Evolutionary conservation across 1,284 basidiomycete species (phyloP).

Genomic region (Pseudozyma pruni): DNA sequence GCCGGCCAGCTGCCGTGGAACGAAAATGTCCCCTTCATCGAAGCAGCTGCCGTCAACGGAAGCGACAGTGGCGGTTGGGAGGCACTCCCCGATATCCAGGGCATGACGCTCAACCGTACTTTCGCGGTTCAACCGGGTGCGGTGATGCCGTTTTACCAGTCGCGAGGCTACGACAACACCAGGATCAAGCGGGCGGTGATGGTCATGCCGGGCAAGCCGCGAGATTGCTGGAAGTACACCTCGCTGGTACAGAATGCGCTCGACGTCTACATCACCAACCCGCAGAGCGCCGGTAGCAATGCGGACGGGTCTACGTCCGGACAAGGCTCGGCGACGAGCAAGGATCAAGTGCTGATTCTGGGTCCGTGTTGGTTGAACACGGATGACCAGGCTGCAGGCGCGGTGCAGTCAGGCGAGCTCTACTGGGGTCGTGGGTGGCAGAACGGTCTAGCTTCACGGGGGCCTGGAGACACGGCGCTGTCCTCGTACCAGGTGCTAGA

Average conservation of each 20-base stretch:
- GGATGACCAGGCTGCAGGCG: slow-evolving; percentile 43
- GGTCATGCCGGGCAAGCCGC: slow-evolving; percentile 59
- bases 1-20: slow-evolving; percentile 56
- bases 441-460: slow-evolving; percentile 41
- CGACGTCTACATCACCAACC: slow-evolving; percentile 32
- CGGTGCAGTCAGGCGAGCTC: slow-evolving; percentile 45
- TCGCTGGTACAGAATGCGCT: slow-evolving; percentile 56
- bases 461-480: slow-evolving; percentile 29
- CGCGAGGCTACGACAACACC: slow-evolving; percentile 27
- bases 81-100: slow-evolving; percentile 41
- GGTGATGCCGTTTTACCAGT: slow-evolving; percentile 60
- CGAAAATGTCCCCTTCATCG: slow-evolving; percentile 32
- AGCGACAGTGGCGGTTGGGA: slow-evolving; percentile 69
- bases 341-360: slow-evolving; percentile 52
- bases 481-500: slow-evolving; percentile 58
- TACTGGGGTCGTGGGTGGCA: slow-evolving; percentile 59
- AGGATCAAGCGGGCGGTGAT: slow-evolving; percentile 63
- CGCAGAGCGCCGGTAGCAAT: slow-evolving; percentile 15
- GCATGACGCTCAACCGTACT: slow-evolving; percentile 58
- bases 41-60: slow-evolving; percentile 47
- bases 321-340: background rate
- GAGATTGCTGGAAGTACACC: slow-evolving; percentile 64
- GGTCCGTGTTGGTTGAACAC: slow-evolving; percentile 59
- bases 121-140: slow-evolving; percentile 26
- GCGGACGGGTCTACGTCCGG: slow-evolving; percentile 8